Evolutionary conservation across 306 rosid species (phyloP).

Genomic region (Cicer bijugum): DNA sequence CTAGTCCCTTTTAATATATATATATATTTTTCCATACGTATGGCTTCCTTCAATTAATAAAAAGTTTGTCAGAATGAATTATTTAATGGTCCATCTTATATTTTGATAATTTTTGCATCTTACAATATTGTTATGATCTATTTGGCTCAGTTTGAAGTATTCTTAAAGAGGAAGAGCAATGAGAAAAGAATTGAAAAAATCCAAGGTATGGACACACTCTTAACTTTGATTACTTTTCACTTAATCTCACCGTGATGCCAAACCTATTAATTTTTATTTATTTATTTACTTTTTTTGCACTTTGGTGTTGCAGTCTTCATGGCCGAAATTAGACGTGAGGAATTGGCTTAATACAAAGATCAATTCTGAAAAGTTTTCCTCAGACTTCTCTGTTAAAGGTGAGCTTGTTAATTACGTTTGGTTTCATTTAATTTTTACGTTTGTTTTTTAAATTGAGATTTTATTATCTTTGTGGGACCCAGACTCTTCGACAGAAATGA

Average conservation of each 20-base stretch:
- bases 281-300: not conserved
- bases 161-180: conserved; percentile 51
- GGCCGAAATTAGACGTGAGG: conserved; percentile 63
- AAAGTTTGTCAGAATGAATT: not conserved
- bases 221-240: too few relatives aligned
- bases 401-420: not conserved
- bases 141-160: conserved; percentile 40
- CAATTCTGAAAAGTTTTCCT: conserved; percentile 52
- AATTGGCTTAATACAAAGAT: conserved; percentile 73
- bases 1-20: conserved; percentile 29
- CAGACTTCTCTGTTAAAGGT: conserved; percentile 57
- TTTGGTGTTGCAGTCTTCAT: conserved; percentile 53
- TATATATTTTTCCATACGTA: not conserved
- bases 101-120: conserved; percentile 36
- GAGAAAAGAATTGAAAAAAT: conserved; percentile 59
- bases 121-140: not conserved
- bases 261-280: too few relatives aligned
- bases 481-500: conserved; percentile 51
- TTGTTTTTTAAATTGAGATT: not conserved
- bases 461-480: conserved; percentile 16
- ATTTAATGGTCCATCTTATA: conserved; percentile 10
- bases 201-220: conserved; percentile 53
- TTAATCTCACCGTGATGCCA: too few relatives aligned
- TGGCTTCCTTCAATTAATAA: conserved; percentile 26
- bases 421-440: conserved; percentile 20